Conservation (phyloP, 805 yeast species). For the Sungouiella thailandica region DNA sequence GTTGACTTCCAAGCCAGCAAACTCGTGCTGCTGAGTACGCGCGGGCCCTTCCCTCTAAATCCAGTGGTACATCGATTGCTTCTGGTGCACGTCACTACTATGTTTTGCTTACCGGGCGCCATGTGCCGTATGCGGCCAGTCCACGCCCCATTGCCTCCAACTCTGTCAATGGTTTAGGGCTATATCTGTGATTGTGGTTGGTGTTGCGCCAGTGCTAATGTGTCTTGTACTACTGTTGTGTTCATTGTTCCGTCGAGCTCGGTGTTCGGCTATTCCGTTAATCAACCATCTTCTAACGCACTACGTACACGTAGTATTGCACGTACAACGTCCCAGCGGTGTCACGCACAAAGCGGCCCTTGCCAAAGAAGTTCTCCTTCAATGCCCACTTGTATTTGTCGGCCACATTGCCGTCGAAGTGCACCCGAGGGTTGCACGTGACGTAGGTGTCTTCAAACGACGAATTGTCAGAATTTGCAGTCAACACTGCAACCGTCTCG, state of each 20-base stretch:
- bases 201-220: too few species aligned
- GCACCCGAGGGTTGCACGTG: conserved; percentile 43
- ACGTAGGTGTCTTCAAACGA: conserved; percentile 46
- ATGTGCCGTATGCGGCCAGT: too few species aligned
- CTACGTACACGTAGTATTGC: conserved; percentile 48
- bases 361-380: conserved; percentile 47
- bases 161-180: too few species aligned
- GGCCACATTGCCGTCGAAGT: conserved; percentile 37
- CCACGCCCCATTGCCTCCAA: too few species aligned
- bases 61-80: too few species aligned
- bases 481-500: conserved; percentile 31
- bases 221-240: too few species aligned
- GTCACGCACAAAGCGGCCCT: conserved; percentile 54
- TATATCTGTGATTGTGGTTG: too few species aligned
- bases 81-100: too few species aligned
- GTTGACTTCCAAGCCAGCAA: conserved; percentile 36
- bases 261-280: too few species aligned
- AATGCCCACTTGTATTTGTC: conserved; percentile 48
- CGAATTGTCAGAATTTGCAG: conserved; percentile 24
- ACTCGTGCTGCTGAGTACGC: conserved; percentile 33
- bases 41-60: background rate
- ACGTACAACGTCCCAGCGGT: conserved; percentile 42
- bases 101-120: too few species aligned
- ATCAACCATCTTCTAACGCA: conserved; percentile 7
- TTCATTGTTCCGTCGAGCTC: too few species aligned